Evolutionary conservation across 2,329 filamentous ascomycete species (phyloP).

Genomic region (Trichoderma sp.): DNA sequence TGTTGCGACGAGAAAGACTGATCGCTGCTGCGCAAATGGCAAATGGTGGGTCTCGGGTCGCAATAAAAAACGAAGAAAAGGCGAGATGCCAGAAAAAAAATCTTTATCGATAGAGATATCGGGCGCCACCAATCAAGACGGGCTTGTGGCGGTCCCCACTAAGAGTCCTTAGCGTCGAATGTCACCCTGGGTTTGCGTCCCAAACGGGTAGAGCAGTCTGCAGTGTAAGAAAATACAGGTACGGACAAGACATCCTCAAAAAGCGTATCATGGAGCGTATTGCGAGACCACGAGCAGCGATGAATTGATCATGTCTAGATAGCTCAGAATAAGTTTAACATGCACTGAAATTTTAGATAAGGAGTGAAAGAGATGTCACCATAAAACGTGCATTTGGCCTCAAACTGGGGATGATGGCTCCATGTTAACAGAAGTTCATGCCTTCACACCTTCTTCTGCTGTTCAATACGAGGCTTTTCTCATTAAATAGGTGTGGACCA

Average conservation of each 20-base stretch:
- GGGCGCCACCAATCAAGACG: not conserved
- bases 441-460: not conserved
- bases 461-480: not conserved
- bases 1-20: constrained; percentile 17
- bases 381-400: not conserved
- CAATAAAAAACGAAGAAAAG: constrained; percentile 9
- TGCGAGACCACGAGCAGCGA: not conserved
- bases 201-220: not conserved
- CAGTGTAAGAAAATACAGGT: not conserved
- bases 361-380: not conserved
- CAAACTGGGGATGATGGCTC: not conserved
- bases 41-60: constrained; percentile 16
- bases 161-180: not conserved
- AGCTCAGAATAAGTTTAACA: too few species aligned
- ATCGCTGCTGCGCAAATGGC: constrained; percentile 4
- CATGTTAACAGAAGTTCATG: not conserved
- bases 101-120: constrained; percentile 16
- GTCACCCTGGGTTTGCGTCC: not conserved
- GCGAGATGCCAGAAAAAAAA: constrained; percentile 1
- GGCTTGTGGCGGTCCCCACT: not conserved
- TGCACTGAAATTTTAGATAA: not conserved
- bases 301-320: not conserved
- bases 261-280: not conserved
- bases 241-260: not conserved
- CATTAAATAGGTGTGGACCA: too few species aligned